Percentiles rank a stretch among this genome's conserved stretches.
Evolutionary conservation across 202 grass and related monocot genomes (phyloP).

Genomic region (Elaeis oleifera): DNA sequence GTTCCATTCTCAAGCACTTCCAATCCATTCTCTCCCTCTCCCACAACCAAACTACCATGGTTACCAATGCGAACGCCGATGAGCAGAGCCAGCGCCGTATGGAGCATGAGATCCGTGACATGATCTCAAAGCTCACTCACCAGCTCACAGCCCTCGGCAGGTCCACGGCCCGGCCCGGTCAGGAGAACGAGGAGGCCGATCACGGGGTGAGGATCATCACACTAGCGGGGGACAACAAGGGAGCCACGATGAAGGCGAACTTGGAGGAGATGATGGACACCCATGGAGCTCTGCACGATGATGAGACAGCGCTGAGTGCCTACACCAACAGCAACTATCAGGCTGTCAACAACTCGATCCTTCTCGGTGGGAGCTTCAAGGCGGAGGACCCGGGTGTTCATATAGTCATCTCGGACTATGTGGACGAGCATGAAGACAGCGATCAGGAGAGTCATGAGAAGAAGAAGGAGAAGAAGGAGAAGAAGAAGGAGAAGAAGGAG

Average conservation of each 20-base stretch:
- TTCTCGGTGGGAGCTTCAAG: not conserved
- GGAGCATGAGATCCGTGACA: not conserved
- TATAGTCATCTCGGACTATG: slow-evolving; percentile 1
- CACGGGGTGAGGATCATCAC: not conserved
- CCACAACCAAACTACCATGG: not conserved
- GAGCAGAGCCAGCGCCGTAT: not conserved
- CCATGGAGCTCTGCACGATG: not conserved
- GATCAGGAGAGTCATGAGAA: not conserved
- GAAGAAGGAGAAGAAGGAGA: not conserved
- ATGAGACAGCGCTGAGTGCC: not conserved
- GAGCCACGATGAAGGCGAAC: not conserved
- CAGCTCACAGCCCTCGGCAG: not conserved
- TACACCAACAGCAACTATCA: slow-evolving; percentile 12
- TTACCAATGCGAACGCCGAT: not conserved
- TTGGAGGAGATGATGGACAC: not conserved
- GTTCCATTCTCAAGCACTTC: too few relatives aligned
- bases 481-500: not conserved
- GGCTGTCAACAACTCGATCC: slow-evolving; percentile 6
- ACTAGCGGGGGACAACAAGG: not conserved
- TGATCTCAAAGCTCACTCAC: not conserved
- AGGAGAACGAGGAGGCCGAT: not conserved
- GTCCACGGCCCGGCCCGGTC: not conserved
- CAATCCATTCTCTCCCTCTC: too few relatives aligned
- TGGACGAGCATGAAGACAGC: not conserved
- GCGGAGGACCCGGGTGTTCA: slow-evolving; percentile 16